A percentile compares a stretch with the other conserved stretches of the same genome.
These are phyloP conservation scores for Pilaira anomala DNA, from an alignment of 192 early-diverging fungal species.

Conservation along the genomic window DNA sequence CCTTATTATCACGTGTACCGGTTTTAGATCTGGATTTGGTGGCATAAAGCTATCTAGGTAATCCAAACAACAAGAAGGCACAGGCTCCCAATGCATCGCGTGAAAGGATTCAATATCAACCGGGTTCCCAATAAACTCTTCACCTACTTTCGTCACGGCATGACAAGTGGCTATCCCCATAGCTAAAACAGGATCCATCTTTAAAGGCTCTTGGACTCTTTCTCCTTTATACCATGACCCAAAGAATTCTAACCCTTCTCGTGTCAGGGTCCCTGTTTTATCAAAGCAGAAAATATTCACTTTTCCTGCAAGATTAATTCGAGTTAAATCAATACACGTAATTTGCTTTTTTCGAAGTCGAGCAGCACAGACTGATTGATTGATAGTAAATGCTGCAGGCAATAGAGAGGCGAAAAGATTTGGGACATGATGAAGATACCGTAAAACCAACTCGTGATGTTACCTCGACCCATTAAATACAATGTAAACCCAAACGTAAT, in stretches of 20 bases:
- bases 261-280: slow-evolving; percentile 79
- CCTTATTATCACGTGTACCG: slow-evolving; percentile 58
- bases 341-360: slow-evolving; percentile 61
- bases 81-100: slow-evolving; percentile 52
- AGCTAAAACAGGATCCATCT: slow-evolving; percentile 29
- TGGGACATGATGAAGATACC: slow-evolving; percentile 71
- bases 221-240: slow-evolving; percentile 39
- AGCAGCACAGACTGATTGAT: slow-evolving; percentile 64
- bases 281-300: slow-evolving; percentile 74
- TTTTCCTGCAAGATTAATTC: slow-evolving; percentile 74
- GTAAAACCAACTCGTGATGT: slow-evolving; percentile 70
- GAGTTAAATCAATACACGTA: slow-evolving; percentile 65
- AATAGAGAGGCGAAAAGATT: slow-evolving; percentile 68
- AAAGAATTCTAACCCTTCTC: slow-evolving; percentile 65
- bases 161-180: slow-evolving; percentile 63
- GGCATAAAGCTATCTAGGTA: slow-evolving; percentile 53
- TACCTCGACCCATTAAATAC: slow-evolving; percentile 55
- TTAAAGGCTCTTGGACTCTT: slow-evolving; percentile 20
- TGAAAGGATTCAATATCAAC: slow-evolving; percentile 80
- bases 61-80: slow-evolving; percentile 13
- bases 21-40: slow-evolving; percentile 31
- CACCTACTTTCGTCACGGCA: slow-evolving; percentile 54
- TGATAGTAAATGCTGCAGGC: slow-evolving; percentile 71
- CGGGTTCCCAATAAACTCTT: slow-evolving; percentile 64
- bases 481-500: slow-evolving; percentile 51